phyloP scores from a whole-genome alignment of 1,284 basidiomycete species.

The Ceratobasidium sp. region DNA sequence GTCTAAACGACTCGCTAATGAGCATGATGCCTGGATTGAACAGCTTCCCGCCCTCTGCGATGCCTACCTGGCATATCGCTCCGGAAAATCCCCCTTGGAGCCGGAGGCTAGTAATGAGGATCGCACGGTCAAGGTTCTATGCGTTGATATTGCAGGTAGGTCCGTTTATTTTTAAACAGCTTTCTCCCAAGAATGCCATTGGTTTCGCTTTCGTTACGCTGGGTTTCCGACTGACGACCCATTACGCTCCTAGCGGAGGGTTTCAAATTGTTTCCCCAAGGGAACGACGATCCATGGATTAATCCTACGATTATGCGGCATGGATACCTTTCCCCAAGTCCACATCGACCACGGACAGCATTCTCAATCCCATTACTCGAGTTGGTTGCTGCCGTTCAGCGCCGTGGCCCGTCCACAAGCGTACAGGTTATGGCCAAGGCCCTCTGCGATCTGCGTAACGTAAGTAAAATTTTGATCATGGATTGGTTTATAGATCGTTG shows the following conservation, averaged over 20 bases:
- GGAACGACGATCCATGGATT: not conserved
- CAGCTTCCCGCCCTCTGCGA: not conserved
- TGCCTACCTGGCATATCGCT: not conserved
- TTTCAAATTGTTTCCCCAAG: too few relatives aligned
- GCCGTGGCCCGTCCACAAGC: conserved; percentile 51
- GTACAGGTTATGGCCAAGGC: conserved; percentile 54
- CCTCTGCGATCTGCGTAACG: conserved; percentile 53
- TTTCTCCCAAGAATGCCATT: not conserved
- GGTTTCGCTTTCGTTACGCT: too few relatives aligned
- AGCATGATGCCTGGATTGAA: not conserved
- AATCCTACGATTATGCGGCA: not conserved
- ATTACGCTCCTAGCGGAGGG: too few relatives aligned
- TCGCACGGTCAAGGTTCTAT: not conserved
- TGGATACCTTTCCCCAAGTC: not conserved
- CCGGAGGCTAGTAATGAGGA: not conserved
- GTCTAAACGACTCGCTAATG: not conserved
- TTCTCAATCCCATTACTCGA: conserved; percentile 53
- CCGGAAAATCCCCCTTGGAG: not conserved
- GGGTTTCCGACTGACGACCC: too few relatives aligned
- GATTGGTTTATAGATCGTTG: too few relatives aligned
- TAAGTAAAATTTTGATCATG: conserved; percentile 40
- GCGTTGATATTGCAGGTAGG: not conserved
- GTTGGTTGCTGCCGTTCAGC: conserved; percentile 48
- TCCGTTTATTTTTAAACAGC: too few relatives aligned
- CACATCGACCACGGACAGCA: conserved; percentile 47